Conservation (phyloP, 441 rosid species). For the Geranium incanum region DNA sequence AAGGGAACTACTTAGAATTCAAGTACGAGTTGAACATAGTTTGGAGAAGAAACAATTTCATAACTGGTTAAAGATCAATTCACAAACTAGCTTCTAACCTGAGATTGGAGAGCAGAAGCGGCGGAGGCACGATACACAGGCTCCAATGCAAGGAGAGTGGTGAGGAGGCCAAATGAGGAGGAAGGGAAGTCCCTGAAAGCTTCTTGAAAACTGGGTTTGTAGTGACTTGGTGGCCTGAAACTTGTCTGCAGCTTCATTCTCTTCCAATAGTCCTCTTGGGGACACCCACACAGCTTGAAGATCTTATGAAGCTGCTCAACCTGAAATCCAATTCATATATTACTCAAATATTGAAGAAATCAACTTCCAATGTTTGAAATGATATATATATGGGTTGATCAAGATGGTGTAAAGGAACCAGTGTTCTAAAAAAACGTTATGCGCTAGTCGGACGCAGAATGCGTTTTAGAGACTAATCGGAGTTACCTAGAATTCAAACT, state of each 20-base stretch:
- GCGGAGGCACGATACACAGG: constrained; percentile 78
- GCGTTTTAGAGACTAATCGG: no score
- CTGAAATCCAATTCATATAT: constrained; percentile 22
- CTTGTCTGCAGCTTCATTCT: constrained; percentile 68
- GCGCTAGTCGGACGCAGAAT: no score
- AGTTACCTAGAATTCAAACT: no score
- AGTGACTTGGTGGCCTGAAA: constrained; percentile 71
- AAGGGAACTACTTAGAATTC: not conserved
- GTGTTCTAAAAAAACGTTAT: no score
- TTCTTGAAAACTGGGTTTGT: constrained; percentile 60
- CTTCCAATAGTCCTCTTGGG: constrained; percentile 44
- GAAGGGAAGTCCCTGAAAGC: constrained; percentile 63
- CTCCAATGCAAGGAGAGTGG: constrained; percentile 69
- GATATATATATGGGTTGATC: no score
- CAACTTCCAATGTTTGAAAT: no score
- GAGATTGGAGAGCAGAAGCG: constrained; percentile 55
- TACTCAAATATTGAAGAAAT: not conserved
- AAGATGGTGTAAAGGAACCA: no score
- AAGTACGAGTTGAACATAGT: not conserved
- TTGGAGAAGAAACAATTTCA: not conserved
- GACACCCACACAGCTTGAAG: constrained; percentile 77
- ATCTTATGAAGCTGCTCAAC: constrained; percentile 93
- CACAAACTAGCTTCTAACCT: constrained; percentile 35
- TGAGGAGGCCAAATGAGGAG: constrained; percentile 55
- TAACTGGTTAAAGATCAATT: not conserved